phyloP scores from a whole-genome alignment of 225 moss, liverwort and hornwort genomes.

The Antitrichia curtipendula region DNA sequence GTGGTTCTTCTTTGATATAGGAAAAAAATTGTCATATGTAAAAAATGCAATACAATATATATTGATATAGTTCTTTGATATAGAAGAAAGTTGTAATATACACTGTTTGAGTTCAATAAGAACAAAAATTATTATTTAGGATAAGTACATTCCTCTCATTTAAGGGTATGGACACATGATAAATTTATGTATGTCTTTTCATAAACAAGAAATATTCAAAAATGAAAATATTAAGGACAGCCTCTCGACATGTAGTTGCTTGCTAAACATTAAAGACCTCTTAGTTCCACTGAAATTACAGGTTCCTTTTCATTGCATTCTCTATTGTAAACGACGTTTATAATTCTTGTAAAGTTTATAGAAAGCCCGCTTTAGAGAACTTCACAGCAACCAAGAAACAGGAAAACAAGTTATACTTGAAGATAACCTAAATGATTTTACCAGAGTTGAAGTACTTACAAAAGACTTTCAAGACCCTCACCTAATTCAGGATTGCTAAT shows the following conservation, averaged over 20 bases:
- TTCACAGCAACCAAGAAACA: neutral
- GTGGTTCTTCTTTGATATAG: no score
- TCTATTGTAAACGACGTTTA: neutral
- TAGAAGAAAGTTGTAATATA: neutral
- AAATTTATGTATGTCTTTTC: neutral
- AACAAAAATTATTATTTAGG: no score
- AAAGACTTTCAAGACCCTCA: neutral
- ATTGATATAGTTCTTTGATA: no score
- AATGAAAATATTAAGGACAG: neutral
- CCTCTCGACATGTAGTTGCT: neutral
- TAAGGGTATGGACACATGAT: neutral
- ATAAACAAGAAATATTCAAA: neutral
- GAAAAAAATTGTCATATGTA: no score
- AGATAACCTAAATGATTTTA: neutral
- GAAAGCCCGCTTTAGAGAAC: neutral
- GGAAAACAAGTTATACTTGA: neutral
- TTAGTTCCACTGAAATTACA: neutral
- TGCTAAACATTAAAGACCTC: neutral
- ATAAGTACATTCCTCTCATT: neutral
- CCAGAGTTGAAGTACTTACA: neutral
- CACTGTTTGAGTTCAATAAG: neutral
- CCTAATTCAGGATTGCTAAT: neutral
- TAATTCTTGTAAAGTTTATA: neutral
- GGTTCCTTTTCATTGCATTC: neutral
- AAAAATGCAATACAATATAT: neutral